phyloP scores from a whole-genome alignment of 352 stramenopile genomes.

The Saprolegnia parasitica region DNA sequence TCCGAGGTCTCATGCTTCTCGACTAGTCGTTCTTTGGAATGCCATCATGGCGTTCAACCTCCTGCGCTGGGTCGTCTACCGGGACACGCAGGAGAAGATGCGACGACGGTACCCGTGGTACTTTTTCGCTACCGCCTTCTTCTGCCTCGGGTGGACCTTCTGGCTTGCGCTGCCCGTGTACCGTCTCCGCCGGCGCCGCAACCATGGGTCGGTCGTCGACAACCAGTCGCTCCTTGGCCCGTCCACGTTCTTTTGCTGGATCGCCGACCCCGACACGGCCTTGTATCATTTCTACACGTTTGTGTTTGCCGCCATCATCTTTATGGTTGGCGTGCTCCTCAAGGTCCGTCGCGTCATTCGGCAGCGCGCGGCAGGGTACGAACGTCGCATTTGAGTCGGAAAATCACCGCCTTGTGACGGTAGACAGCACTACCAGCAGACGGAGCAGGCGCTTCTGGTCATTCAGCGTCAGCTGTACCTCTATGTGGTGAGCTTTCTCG shows the following conservation, averaged over 20 bases:
- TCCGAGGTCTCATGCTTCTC: neutral
- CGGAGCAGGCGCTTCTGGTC: neutral
- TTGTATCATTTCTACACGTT: slow-evolving; percentile 76
- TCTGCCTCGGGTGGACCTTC: slow-evolving; percentile 14
- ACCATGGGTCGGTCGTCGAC: neutral
- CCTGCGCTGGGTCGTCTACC: slow-evolving; percentile 26
- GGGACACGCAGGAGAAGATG: slow-evolving; percentile 16
- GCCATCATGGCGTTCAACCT: slow-evolving; percentile 26
- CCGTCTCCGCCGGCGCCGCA: neutral
- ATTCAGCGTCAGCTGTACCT: slow-evolving; percentile 22
- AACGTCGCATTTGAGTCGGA: too few relatives aligned
- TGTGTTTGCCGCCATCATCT: slow-evolving; percentile 59
- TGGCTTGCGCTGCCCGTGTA: slow-evolving; percentile 9
- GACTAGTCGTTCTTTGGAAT: slow-evolving; percentile 24
- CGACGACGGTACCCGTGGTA: slow-evolving; percentile 6
- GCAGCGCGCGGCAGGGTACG: slow-evolving; percentile 10
- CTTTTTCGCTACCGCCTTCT: slow-evolving; percentile 21
- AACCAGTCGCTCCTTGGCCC: slow-evolving; percentile 16
- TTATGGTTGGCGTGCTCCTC: slow-evolving; percentile 44
- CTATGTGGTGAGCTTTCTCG: slow-evolving; percentile 14
- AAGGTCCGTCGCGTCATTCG: slow-evolving; percentile 17
- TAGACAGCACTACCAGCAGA: neutral
- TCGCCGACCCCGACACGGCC: slow-evolving; percentile 57
- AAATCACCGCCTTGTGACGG: too few relatives aligned
- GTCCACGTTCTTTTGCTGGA: slow-evolving; percentile 76